Percentiles rank a stretch among this genome's conserved stretches.
These are phyloP conservation scores for Aspergillus aculeatus DNA, from an alignment of 2,329 filamentous ascomycete species.

Conservation along the genomic window DNA sequence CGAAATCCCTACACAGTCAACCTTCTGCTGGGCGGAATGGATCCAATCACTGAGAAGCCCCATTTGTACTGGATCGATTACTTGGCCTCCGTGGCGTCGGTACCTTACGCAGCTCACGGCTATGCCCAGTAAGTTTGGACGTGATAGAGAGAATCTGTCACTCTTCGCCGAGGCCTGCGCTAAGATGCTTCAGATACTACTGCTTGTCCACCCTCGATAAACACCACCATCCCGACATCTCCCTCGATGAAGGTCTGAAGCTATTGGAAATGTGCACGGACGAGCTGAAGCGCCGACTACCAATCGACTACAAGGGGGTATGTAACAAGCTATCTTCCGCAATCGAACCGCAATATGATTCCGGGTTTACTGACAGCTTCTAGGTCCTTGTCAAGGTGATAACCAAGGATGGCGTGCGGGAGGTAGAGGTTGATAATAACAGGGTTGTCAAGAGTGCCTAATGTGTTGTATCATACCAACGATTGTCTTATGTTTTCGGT, in stretches of 20 bases:
- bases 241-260: conserved; percentile 84
- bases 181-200: conserved; percentile 69
- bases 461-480: conserved; percentile 36
- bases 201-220: conserved; percentile 97
- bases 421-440: conserved; percentile 82
- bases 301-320: conserved; percentile 98
- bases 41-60: conserved; percentile 87
- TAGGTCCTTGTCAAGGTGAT: conserved; percentile 75
- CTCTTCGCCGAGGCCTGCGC: conserved; percentile 4
- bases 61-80: conserved; percentile 97
- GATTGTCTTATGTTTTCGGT: conserved; percentile 27
- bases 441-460: conserved; percentile 53
- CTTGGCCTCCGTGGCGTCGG: conserved; percentile 78
- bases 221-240: conserved; percentile 95
- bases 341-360: not conserved
- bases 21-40: conserved; percentile 87
- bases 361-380: conserved; percentile 30
- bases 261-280: conserved; percentile 92
- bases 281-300: conserved; percentile 93
- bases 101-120: conserved; percentile 95
- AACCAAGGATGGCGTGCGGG: conserved; percentile 86
- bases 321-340: conserved; percentile 29
- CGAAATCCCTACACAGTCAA: conserved; percentile 97
- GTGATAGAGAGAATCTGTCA: not conserved
- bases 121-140: conserved; percentile 77